Evolutionary conservation across 352 stramenopile genomes (phyloP).

Genomic region (Phytophthora fragariae): DNA sequence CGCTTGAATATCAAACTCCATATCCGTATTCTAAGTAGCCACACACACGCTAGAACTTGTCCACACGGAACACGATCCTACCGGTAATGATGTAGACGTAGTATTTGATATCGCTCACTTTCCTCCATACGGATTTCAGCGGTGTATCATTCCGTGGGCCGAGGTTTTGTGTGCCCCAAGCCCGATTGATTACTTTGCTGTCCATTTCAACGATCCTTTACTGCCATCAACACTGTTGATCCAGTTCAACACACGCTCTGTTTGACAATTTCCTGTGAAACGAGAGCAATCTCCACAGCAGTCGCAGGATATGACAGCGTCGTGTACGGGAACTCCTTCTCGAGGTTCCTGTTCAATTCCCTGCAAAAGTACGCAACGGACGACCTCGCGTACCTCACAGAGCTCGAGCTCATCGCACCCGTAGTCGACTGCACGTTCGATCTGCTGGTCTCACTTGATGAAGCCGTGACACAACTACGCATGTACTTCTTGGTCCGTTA

Average conservation of each 20-base stretch:
- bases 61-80: no score
- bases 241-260: not conserved
- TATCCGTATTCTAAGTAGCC: no score
- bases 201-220: not conserved
- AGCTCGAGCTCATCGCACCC: slow-evolving; percentile 31
- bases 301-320: slow-evolving; percentile 12
- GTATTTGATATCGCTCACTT: no score
- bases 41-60: no score
- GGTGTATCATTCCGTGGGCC: not conserved
- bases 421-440: slow-evolving; percentile 35
- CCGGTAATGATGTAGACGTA: no score
- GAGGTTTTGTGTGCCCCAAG: not conserved
- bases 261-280: not conserved
- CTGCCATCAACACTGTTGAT: not conserved
- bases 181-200: not conserved
- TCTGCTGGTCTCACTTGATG: slow-evolving; percentile 18
- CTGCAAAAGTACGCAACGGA: slow-evolving; percentile 30
- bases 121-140: not conserved
- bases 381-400: slow-evolving; percentile 34
- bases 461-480: slow-evolving; percentile 23
- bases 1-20: no score
- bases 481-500: slow-evolving; percentile 40
- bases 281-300: not conserved
- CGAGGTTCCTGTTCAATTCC: slow-evolving; percentile 32
- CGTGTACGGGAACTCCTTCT: slow-evolving; percentile 35